Evolutionary conservation across 225 moss, liverwort and hornwort genomes (phyloP).

Genomic region (Bryum argenteum): DNA sequence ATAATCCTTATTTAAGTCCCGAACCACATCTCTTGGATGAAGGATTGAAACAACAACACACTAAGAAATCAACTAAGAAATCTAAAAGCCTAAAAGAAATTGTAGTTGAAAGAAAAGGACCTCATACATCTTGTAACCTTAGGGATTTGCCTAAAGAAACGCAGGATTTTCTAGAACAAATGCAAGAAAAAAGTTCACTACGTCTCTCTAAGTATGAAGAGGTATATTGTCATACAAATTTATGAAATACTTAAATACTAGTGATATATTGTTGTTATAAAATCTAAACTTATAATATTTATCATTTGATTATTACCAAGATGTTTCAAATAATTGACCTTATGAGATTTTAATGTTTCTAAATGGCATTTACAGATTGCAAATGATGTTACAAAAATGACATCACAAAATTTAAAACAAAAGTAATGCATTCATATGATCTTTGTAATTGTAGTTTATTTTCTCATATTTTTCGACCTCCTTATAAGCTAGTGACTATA

Average conservation of each 20-base stretch:
- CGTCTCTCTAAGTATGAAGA: constrained; percentile 19
- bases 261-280: too few species aligned
- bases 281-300: too few species aligned
- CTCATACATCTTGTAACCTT: background rate
- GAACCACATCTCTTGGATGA: background rate
- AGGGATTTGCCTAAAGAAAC: constrained; percentile 1
- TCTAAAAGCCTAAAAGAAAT: constrained; percentile 9
- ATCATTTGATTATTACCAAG: too few species aligned
- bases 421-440: constrained; percentile 7
- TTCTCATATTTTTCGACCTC: too few species aligned
- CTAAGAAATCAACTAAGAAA: background rate
- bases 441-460: background rate
- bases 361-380: background rate
- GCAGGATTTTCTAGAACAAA: constrained; percentile 28
- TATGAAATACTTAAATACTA: too few species aligned
- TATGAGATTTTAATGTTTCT: background rate
- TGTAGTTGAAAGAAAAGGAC: constrained; percentile 8
- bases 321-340: background rate
- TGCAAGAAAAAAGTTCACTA: constrained; percentile 8
- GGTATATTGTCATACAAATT: background rate
- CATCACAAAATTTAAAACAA: constrained; percentile 5
- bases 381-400: constrained; percentile 9
- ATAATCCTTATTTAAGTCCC: background rate
- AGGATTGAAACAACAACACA: background rate
- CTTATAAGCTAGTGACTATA: too few species aligned